Evolutionary conservation across 2,329 filamentous ascomycete species (phyloP), one percentile per base, ranked within the genome.

Genomic region (Aspergillus caelatus): DNA sequence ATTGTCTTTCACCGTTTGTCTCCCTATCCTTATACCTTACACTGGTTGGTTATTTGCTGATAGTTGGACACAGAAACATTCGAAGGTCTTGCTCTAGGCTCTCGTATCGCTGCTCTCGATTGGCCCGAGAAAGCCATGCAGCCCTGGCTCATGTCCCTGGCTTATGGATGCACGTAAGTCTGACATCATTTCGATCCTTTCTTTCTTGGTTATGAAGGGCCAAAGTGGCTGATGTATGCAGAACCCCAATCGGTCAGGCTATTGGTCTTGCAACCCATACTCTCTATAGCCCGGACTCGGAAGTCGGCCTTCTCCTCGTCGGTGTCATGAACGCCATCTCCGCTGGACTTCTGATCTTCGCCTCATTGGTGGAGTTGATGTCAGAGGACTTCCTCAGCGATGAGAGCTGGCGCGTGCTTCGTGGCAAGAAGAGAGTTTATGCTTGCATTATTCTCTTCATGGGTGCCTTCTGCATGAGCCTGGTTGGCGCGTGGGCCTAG

Each of bases 241-340:
- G 88, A 2, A 94, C 91, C 0, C 91, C 91, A 0, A 80, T 93
- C 23, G 91, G 91, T 16, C 91, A 94, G 74, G 91, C 90, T 1
- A 91, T 94, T 62, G 91, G 91, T 0, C 82, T 94, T n/a, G 81
- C 88, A 3, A 87, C 92, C 3, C 90, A 93, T 73, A 86, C 86
- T 14, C 81, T 93, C 67, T 94, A 94, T 77, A 89, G 91, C 66
- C 91, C 91, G 0, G 83, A 86, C 72, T 91, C 89, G 65, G 86
- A 91, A 75, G 85, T 87, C 0, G 91, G 91, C 0, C 80, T 94
- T 36, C 80, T 94, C 14, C 86, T 94, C 73, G 91, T 94, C 1
- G 91, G 91, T 16, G 85, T 91, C 69, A 94, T 94, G 90, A 94
- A 94, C 69, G 91, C 90, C 56, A 89, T 94, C 43, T 92, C 89